Conservation (phyloP, 257 asterid genomes). For the Primulina tabacum region DNA sequence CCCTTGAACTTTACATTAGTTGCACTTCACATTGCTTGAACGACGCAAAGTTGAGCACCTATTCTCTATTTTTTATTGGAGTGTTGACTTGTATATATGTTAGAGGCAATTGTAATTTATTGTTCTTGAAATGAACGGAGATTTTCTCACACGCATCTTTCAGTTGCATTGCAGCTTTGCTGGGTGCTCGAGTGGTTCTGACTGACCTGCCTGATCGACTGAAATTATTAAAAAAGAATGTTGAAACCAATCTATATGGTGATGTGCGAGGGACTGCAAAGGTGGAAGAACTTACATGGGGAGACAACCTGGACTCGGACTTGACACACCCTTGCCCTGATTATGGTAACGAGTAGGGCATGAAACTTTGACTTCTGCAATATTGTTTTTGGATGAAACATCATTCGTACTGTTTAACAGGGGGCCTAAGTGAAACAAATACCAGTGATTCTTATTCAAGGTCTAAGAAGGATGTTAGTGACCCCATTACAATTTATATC, state of each 20-base stretch:
- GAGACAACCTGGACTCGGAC: constrained; percentile 53
- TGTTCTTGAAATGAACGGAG: not conserved
- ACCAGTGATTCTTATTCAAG: too few relatives aligned
- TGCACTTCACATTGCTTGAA: too few relatives aligned
- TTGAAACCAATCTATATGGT: constrained; percentile 72
- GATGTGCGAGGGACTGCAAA: constrained; percentile 70
- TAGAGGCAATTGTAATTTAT: not conserved
- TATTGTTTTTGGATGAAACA: not conserved
- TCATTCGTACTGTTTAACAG: not conserved
- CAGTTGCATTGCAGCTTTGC: constrained; percentile 85
- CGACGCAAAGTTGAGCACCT: too few relatives aligned
- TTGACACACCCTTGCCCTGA: constrained; percentile 63
- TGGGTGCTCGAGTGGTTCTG: constrained; percentile 80
- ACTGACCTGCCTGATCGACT: constrained; percentile 90
- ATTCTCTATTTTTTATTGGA: too few relatives aligned
- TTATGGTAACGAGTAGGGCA: constrained; percentile 44
- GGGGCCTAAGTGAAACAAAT: too few relatives aligned
- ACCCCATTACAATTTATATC: too few relatives aligned
- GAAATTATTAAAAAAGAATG: constrained; percentile 74
- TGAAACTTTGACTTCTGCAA: too few relatives aligned
- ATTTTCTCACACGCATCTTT: constrained; percentile 25
- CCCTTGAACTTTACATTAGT: too few relatives aligned
- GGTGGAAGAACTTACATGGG: constrained; percentile 83
- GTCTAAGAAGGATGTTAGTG: too few relatives aligned
- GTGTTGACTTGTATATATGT: too few relatives aligned